Base-by-base conservation (phyloP, 768 basidiomycete genomes). In the Leucosporidium scottii region DNA sequence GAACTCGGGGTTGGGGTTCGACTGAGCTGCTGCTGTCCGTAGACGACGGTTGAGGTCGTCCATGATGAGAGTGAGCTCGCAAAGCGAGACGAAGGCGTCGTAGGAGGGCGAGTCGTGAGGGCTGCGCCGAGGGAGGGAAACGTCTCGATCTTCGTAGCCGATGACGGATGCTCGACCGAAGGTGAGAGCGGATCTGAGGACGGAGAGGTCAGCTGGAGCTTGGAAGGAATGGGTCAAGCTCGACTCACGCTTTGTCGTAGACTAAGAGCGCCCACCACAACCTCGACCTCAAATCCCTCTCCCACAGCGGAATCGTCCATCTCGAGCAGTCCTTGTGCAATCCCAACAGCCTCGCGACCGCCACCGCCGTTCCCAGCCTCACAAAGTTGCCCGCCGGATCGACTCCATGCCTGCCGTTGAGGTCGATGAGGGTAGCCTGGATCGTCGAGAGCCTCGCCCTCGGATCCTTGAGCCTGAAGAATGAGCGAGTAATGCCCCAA, bases 361-460 rank as follows among this genome's bases (percentile, higher is more conserved):
- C 30, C 31, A 57, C 34, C 7, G 34, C 21, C 23, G 56, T 34
- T 4, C 56, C 56, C 4, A 57, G 13, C 6, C 25, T 17, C 3
- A 30, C 34, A n/a, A 34, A 57, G 56, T 57, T 57, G 30, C 56
- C 56, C 20, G 56, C 30, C 56, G 56, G 56, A 25, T 57, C 34
- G 56, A 57, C 28, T 18, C 34, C 31, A 28, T 23, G 21, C 31
- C 56, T 2, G 9, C 56, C 56, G 18, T 57, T 34, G 18, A 57
- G 30, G 56, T 57, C 56, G 56, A 57, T 21, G 30, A 57, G 56
- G 9, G 31, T 21, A 21, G 30, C 34, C 18, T 57, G 56, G 21
- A 57, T 57, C 17, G 30, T 31, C 12, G 56, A 23, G 20, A 57
- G 56, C 12, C 56, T 12, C 4, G 56, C 56, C 8, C 56, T 31